Base-by-base conservation (phyloP, 208 protist species). In the Angomonas deanei region DNA sequence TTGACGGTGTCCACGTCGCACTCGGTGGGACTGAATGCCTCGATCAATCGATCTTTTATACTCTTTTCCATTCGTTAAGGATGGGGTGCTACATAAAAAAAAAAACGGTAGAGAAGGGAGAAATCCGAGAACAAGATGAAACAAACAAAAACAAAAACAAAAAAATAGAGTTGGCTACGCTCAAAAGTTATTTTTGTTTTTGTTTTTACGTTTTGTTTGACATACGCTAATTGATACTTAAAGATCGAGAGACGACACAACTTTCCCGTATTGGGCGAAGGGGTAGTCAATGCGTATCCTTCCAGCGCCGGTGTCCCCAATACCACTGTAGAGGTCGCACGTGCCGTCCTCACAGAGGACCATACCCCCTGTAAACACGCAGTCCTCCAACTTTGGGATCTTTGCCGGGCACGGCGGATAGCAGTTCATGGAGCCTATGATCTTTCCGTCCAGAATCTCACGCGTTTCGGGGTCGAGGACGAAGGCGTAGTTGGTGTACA, bases 321-420 rank as follows among this genome's bases (percentile, higher is more conserved):
- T 1, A 13, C 77, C 77, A 50, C 73, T 80, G 70, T 83, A 83
- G 23, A 83, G 31, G 34, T 83, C 77, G 52, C 72, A 74, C 59
- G 72, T 76, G 50, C 73, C 77, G 34, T 83, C 77, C 0, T 48
- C 33, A 31, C 77, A 73, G 73, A 83, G 72, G 2, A 76, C 69
- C 13, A 83, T 73, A 17, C 77, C 77, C 13, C 73, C 75, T 2
- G 77, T 78, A 52, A 83, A 83, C 31, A 70, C 72, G 56, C 77
- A 83, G 46, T 83, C 73, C 10, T 58, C 52, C 5, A 72, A 47
- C 34, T 57, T 52, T 6, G 61, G 33, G 1, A 70, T 63, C 61
- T 80, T 80, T 5, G 74, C 26, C 19, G 61, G 32, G 64, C 68
- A 75, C 21, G 61, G 54, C 28, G 68, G 69, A 55, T 69, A 75